phyloP scores from a whole-genome alignment of 768 basidiomycete genomes.

The Calocybe gangraenosa region DNA sequence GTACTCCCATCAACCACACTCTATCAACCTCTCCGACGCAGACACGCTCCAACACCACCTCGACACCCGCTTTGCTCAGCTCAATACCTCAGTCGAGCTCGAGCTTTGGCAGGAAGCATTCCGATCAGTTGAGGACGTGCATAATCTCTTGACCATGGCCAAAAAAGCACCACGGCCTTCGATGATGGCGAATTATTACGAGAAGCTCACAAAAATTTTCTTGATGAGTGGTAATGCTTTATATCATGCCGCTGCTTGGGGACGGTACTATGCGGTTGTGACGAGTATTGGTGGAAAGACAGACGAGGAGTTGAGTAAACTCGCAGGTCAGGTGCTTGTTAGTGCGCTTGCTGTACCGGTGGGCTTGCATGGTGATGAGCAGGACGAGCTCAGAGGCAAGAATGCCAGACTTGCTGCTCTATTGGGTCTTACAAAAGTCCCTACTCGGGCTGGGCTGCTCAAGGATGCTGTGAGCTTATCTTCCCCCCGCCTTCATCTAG shows the following conservation, averaged over 20 bases:
- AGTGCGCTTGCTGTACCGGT: slow-evolving; percentile 93
- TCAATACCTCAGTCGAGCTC: slow-evolving; percentile 94
- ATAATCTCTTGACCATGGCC: slow-evolving; percentile 89
- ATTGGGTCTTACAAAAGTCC: slow-evolving; percentile 77
- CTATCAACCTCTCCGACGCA: slow-evolving; percentile 93
- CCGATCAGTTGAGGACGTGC: slow-evolving; percentile 96
- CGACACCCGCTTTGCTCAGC: slow-evolving; percentile 94
- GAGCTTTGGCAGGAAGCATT: slow-evolving; percentile 99
- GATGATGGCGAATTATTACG: slow-evolving; percentile 99
- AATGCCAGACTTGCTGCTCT: slow-evolving; percentile 79
- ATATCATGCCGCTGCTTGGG: slow-evolving; percentile 97
- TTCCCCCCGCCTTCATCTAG: neutral
- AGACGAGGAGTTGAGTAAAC: slow-evolving; percentile 72
- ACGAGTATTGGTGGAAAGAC: slow-evolving; percentile 69
- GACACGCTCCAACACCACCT: slow-evolving; percentile 95
- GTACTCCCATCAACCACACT: slow-evolving; percentile 89
- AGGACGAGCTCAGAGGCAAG: slow-evolving; percentile 53
- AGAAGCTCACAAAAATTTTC: slow-evolving; percentile 96
- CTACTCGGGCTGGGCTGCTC: slow-evolving; percentile 82
- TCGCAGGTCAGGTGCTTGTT: slow-evolving; percentile 90
- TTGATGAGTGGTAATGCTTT: slow-evolving; percentile 91
- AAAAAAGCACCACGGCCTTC: slow-evolving; percentile 89
- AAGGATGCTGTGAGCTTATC: slow-evolving; percentile 71
- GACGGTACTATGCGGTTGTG: slow-evolving; percentile 73
- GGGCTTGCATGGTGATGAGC: slow-evolving; percentile 46